Percentiles rank a stretch among this genome's conserved stretches.
phyloP scores from a whole-genome alignment of 2,329 filamentous ascomycete genomes.

The Curvularia spicifera region DNA sequence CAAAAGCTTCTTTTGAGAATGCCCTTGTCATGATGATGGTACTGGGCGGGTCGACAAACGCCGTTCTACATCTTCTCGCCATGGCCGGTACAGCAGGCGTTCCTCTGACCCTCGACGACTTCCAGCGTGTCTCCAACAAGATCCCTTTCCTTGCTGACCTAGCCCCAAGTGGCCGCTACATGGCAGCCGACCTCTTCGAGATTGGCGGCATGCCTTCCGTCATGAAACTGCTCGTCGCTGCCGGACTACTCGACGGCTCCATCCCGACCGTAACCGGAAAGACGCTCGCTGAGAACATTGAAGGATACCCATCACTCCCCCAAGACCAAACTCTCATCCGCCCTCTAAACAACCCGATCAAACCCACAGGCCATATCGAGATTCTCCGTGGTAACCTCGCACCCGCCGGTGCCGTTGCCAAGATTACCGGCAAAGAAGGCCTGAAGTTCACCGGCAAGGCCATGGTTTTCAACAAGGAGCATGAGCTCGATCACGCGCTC shows the following conservation, averaged over 20 bases:
- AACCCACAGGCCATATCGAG: slow-evolving; percentile 83
- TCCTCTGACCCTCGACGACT: slow-evolving; percentile 77
- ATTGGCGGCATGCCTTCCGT: slow-evolving; percentile 86
- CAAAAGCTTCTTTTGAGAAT: slow-evolving; percentile 82
- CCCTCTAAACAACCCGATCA: slow-evolving; percentile 82
- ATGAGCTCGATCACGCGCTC: slow-evolving; percentile 76
- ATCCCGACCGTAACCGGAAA: slow-evolving; percentile 85
- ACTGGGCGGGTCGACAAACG: slow-evolving; percentile 88
- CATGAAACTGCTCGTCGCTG: slow-evolving; percentile 82
- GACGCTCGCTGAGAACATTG: slow-evolving; percentile 82
- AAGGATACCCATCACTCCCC: slow-evolving; percentile 75
- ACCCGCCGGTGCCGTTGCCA: slow-evolving; percentile 87
- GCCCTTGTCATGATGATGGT: slow-evolving; percentile 90
- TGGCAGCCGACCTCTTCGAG: slow-evolving; percentile 86
- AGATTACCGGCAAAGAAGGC: slow-evolving; percentile 96
- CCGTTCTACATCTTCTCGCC: slow-evolving; percentile 85
- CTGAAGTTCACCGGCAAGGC: slow-evolving; percentile 80
- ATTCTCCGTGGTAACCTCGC: slow-evolving; percentile 87
- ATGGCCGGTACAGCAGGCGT: slow-evolving; percentile 88
- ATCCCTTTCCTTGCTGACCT: slow-evolving; percentile 87
- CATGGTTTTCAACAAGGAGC: slow-evolving; percentile 85
- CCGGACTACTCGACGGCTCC: slow-evolving; percentile 74
- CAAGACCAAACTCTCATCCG: slow-evolving; percentile 84
- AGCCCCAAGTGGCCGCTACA: slow-evolving; percentile 81
- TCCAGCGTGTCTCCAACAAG: slow-evolving; percentile 80